A percentile compares a stretch with the other conserved stretches of the same genome.
These are phyloP conservation scores for Hyphopichia pseudoburtonii DNA, from an alignment of 1,139 yeast species.

Conservation along the genomic window DNA sequence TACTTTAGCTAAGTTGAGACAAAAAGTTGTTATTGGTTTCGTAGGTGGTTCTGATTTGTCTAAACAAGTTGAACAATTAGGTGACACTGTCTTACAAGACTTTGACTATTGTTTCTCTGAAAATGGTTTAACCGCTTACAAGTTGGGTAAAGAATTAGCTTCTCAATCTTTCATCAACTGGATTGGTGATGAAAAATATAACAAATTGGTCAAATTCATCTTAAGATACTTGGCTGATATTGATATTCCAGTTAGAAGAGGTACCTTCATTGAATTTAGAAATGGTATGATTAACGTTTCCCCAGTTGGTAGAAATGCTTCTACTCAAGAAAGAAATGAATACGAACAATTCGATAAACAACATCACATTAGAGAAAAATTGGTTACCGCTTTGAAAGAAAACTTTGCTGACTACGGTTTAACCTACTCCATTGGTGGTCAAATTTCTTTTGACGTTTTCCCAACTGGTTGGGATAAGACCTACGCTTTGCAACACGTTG, in stretches of 20 bases:
- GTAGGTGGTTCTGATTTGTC: slow-evolving; percentile 97
- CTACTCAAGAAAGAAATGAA: slow-evolving; percentile 89
- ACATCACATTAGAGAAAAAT: slow-evolving; percentile 74
- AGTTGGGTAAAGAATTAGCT: slow-evolving; percentile 81
- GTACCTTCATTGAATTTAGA: slow-evolving; percentile 97
- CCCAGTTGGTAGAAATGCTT: slow-evolving; percentile 98
- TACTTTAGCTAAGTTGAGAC: slow-evolving; percentile 70
- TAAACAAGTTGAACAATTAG: slow-evolving; percentile 96
- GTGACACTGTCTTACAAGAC: slow-evolving; percentile 68
- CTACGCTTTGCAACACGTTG: slow-evolving; percentile 92
- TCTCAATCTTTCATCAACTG: slow-evolving; percentile 91
- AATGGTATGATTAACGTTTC: slow-evolving; percentile 98
- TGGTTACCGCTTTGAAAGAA: slow-evolving; percentile 81
- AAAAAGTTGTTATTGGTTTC: slow-evolving; percentile 92
- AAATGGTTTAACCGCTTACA: slow-evolving; percentile 97
- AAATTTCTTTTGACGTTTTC: slow-evolving; percentile 98
- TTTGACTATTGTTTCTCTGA: slow-evolving; percentile 97
- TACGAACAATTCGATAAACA: slow-evolving; percentile 80
- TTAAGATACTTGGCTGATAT: slow-evolving; percentile 79
- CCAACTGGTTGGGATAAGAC: slow-evolving; percentile 99
- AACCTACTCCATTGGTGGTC: slow-evolving; percentile 98
- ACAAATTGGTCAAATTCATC: slow-evolving; percentile 80
- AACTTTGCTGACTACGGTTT: slow-evolving; percentile 80
- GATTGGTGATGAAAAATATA: slow-evolving; percentile 96
- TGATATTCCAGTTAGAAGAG: slow-evolving; percentile 93